A percentile compares a stretch with the other conserved stretches of the same genome.
These are phyloP conservation scores for Saturnispora zaruensis DNA, from an alignment of 805 yeast species.

Conservation along the genomic window DNA sequence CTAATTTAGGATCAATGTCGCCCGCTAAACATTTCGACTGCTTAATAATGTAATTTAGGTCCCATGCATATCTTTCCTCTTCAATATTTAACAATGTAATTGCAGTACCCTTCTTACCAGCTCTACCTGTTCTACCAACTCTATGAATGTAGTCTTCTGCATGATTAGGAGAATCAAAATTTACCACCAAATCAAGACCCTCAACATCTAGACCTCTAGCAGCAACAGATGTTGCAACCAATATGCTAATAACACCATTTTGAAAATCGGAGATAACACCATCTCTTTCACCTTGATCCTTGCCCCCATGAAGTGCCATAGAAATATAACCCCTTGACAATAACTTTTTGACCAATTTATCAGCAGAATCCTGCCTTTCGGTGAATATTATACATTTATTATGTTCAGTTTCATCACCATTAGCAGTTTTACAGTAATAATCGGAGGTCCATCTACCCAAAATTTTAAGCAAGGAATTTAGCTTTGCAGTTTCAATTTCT, in stretches of 20 bases:
- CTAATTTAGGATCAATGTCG: constrained; percentile 41
- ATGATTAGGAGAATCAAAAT: constrained; percentile 76
- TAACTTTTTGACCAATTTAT: constrained; percentile 50
- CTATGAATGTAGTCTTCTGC: constrained; percentile 95
- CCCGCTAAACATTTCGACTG: constrained; percentile 38
- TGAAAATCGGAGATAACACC: constrained; percentile 64
- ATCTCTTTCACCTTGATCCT: constrained; percentile 76
- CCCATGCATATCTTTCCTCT: constrained; percentile 59
- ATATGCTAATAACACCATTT: constrained; percentile 47
- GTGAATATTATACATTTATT: constrained; percentile 68
- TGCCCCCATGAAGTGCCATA: constrained; percentile 83
- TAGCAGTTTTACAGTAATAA: constrained; percentile 12
- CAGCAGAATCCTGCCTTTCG: constrained; percentile 84
- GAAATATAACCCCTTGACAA: constrained; percentile 47
- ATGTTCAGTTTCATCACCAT: constrained; percentile 19
- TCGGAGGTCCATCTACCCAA: constrained; percentile 32
- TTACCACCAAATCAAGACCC: constrained; percentile 68
- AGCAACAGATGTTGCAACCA: constrained; percentile 89
- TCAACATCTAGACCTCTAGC: constrained; percentile 96
- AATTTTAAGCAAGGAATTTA: constrained; percentile 43
- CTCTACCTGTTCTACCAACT: constrained; percentile 94
- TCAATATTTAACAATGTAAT: constrained; percentile 58
- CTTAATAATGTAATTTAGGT: constrained; percentile 59
- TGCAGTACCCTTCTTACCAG: constrained; percentile 65
- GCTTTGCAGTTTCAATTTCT: constrained; percentile 42